These are phyloP conservation scores for Thalia dealbata DNA, from an alignment of 176 grass and related monocot genomes.

Conservation along the genomic window DNA sequence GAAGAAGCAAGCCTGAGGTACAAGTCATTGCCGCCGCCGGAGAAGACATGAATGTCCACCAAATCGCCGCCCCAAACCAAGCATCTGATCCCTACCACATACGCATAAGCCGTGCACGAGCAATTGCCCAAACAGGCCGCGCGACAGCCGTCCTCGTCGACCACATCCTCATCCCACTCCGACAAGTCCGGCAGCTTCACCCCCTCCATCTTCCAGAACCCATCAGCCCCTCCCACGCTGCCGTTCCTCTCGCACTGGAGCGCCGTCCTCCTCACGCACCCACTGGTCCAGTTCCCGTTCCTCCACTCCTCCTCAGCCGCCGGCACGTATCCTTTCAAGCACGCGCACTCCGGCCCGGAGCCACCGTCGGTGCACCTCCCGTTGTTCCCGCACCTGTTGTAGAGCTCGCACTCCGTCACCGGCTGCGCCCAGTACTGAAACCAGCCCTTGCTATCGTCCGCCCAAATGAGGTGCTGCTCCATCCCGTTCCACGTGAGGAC, in stretches of 20 bases:
- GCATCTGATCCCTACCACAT: constrained; percentile 32
- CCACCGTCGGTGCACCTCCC: constrained; percentile 28
- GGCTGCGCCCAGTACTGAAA: constrained; percentile 34
- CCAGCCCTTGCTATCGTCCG: constrained; percentile 15
- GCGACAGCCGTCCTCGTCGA: constrained; percentile 29
- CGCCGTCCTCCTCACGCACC: constrained; percentile 41
- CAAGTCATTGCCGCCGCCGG: constrained; percentile 32
- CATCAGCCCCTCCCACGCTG: constrained; percentile 12
- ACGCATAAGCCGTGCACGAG: constrained; percentile 63
- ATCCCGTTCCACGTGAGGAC: constrained; percentile 26
- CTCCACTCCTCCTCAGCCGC: constrained; percentile 28
- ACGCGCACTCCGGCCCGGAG: constrained; percentile 34
- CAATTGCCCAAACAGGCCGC: constrained; percentile 44
- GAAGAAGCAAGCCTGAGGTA: constrained; percentile 45
- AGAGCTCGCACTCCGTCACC: constrained; percentile 33
- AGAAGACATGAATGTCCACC: constrained; percentile 65
- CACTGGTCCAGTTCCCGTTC: constrained; percentile 29
- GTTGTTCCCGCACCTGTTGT: constrained; percentile 61
- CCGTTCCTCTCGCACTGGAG: constrained; percentile 29
- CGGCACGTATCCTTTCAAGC: constrained; percentile 36
- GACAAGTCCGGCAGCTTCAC: constrained; percentile 76
- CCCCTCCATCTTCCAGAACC: constrained; percentile 32
- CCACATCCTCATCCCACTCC: constrained; percentile 22
- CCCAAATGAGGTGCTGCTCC: constrained; percentile 19
- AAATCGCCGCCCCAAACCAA: constrained; percentile 62